Conservation (phyloP, 2,329 filamentous ascomycete species). For the Pseudofabraea citricarpa region DNA sequence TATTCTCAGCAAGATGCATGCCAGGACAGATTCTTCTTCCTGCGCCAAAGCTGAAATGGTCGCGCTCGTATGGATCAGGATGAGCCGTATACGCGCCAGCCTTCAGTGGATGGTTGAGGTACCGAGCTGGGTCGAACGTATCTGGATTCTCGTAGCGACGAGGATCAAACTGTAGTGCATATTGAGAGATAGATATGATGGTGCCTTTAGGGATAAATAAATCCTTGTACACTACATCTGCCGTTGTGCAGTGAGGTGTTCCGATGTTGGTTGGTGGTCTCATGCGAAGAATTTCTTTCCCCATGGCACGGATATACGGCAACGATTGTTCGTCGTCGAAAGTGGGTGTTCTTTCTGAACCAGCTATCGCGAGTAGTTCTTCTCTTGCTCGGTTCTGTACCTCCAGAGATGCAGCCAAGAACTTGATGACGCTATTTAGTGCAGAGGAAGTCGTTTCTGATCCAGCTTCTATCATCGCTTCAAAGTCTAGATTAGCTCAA, state of each 20-base stretch:
- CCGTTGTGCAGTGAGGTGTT: constrained; percentile 46
- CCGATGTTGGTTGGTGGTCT: constrained; percentile 39
- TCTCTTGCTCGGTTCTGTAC: constrained; percentile 40
- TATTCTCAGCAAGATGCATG: constrained; percentile 26
- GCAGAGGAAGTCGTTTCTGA: constrained; percentile 27
- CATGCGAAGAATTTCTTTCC: constrained; percentile 41
- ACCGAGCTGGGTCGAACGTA: constrained; percentile 2
- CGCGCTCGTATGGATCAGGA: constrained; percentile 18
- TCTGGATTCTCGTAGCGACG: background rate
- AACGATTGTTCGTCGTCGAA: constrained; percentile 38
- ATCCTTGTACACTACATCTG: constrained; percentile 50
- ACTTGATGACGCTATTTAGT: constrained; percentile 7
- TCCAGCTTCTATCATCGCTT: constrained; percentile 35
- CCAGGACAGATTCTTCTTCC: constrained; percentile 27
- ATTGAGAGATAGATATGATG: background rate
- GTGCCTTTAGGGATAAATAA: constrained; percentile 49
- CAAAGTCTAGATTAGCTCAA: no score
- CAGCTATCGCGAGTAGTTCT: constrained; percentile 44
- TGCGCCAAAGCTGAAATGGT: constrained; percentile 24
- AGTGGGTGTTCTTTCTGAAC: constrained; percentile 37
- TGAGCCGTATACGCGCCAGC: constrained; percentile 11
- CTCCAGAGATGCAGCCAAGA: constrained; percentile 1
- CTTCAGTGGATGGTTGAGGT: constrained; percentile 2
- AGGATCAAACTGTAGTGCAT: constrained; percentile 2
- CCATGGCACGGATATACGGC: constrained; percentile 37